Evolutionary conservation across 1,284 basidiomycete species (phyloP).

Genomic region (Jaminaea rosea): DNA sequence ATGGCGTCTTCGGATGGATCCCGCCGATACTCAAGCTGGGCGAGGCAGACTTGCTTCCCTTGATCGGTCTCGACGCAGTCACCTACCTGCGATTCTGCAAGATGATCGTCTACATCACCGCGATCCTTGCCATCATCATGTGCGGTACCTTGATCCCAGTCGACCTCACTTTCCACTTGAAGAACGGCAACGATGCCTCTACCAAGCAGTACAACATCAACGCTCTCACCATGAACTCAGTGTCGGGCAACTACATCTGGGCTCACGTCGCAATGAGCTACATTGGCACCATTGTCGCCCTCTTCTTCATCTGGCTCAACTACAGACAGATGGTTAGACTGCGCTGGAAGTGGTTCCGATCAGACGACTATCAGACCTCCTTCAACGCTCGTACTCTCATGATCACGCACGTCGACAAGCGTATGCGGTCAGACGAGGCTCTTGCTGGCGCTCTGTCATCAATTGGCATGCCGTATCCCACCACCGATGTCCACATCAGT

Average conservation of each 20-base stretch:
- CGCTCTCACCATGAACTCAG: slow-evolving; percentile 33
- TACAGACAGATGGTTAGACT: slow-evolving; percentile 38
- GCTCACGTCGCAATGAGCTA: slow-evolving; percentile 45
- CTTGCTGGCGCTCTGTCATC: slow-evolving; percentile 58
- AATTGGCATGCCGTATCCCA: slow-evolving; percentile 63
- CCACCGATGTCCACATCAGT: slow-evolving; percentile 72
- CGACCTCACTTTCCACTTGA: slow-evolving; percentile 51
- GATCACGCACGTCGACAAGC: slow-evolving; percentile 60
- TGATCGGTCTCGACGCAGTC: slow-evolving; percentile 82
- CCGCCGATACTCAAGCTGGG: slow-evolving; percentile 72
- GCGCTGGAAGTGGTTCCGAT: slow-evolving; percentile 40
- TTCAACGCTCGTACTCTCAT: slow-evolving; percentile 59
- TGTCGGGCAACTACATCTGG: slow-evolving; percentile 38
- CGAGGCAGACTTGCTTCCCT: slow-evolving; percentile 77
- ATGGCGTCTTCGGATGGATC: slow-evolving; percentile 60
- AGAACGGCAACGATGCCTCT: slow-evolving; percentile 12
- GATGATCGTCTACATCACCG: slow-evolving; percentile 58
- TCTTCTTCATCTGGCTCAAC: slow-evolving; percentile 35
- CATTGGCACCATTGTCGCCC: slow-evolving; percentile 28
- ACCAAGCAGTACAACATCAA: slow-evolving; percentile 8
- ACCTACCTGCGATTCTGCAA: slow-evolving; percentile 84
- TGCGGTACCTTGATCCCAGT: slow-evolving; percentile 72
- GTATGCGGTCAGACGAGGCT: slow-evolving; percentile 58
- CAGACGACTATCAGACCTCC: slow-evolving; percentile 35
- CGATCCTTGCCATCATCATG: slow-evolving; percentile 50